Evolutionary conservation across 352 stramenopile genomes (phyloP).

Genomic region (Peronospora tabacina): DNA sequence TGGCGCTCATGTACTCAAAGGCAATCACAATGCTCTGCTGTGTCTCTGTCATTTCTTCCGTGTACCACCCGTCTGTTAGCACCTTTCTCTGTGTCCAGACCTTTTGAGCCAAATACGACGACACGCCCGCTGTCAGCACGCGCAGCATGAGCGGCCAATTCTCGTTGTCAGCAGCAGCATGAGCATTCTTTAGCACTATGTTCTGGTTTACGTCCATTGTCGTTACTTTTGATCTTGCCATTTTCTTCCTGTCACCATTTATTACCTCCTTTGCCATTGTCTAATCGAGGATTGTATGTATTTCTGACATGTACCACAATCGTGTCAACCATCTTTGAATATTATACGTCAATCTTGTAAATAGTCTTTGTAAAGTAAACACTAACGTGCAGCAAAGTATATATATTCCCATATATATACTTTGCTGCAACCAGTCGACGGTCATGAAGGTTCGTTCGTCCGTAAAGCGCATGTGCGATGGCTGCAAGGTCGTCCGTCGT

Average conservation of each 20-base stretch:
- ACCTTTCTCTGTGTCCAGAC: slow-evolving; percentile 69
- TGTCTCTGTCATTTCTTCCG: slow-evolving; percentile 42
- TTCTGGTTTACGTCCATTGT: slow-evolving; percentile 8
- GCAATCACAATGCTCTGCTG: slow-evolving; percentile 56
- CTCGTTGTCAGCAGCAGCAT: slow-evolving; percentile 7
- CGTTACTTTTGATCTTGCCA: slow-evolving; percentile 4
- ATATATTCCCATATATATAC: too few species aligned
- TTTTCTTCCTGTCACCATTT: slow-evolving; percentile 15
- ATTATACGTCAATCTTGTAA: neutral
- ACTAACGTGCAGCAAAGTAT: too few species aligned
- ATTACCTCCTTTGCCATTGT: slow-evolving; percentile 2
- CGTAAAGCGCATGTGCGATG: slow-evolving; percentile 88
- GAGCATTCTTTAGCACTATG: neutral
- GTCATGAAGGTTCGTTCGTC: slow-evolving; percentile 88
- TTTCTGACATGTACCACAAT: neutral
- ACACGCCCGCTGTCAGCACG: slow-evolving; percentile 48
- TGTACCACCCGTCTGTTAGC: slow-evolving; percentile 57
- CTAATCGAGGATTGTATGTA: too few species aligned
- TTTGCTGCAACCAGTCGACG: slow-evolving; percentile 18
- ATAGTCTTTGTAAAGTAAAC: neutral
- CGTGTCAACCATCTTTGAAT: neutral
- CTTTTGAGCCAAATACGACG: slow-evolving; percentile 72
- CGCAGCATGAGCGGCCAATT: slow-evolving; percentile 43
- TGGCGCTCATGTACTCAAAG: slow-evolving; percentile 74
- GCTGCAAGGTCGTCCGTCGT: slow-evolving; percentile 87